phyloP scores from a whole-genome alignment of 2,329 filamentous ascomycete genomes.

The Bipolaris bicolor region DNA sequence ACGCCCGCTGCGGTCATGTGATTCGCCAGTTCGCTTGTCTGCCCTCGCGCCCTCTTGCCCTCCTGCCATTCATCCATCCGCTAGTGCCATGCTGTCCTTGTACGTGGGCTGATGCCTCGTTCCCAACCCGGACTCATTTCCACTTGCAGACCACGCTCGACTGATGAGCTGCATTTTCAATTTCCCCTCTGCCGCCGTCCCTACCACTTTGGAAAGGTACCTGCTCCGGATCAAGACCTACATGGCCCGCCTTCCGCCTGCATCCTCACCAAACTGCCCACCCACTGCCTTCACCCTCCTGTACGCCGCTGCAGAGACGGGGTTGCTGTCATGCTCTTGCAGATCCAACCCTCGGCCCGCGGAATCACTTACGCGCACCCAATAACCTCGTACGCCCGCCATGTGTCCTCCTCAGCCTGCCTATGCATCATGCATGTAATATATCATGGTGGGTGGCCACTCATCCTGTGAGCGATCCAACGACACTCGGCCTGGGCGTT shows the following conservation, averaged over 20 bases:
- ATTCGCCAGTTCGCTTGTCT: slow-evolving; percentile 20
- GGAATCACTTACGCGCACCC: slow-evolving; percentile 42
- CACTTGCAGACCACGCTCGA: slow-evolving; percentile 27
- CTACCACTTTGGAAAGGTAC: slow-evolving; percentile 35
- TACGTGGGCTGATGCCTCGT: slow-evolving; percentile 24
- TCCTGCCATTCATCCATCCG: slow-evolving; percentile 15
- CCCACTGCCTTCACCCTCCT: slow-evolving; percentile 28
- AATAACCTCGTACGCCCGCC: slow-evolving; percentile 22
- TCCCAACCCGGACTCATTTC: slow-evolving; percentile 34
- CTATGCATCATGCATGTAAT: slow-evolving; percentile 37
- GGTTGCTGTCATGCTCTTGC: slow-evolving; percentile 45
- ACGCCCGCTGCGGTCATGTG: slow-evolving; percentile 21
- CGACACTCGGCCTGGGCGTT: slow-evolving; percentile 20
- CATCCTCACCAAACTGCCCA: slow-evolving; percentile 22
- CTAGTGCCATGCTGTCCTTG: slow-evolving; percentile 23
- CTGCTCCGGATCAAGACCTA: slow-evolving; percentile 46
- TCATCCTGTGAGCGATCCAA: slow-evolving; percentile 41
- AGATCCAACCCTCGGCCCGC: slow-evolving; percentile 46
- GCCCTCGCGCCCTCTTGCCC: slow-evolving; percentile 19
- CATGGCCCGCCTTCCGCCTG: slow-evolving; percentile 41
- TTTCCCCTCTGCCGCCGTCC: slow-evolving; percentile 35
- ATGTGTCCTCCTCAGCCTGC: slow-evolving; percentile 29
- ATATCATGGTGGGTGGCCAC: slow-evolving; percentile 31
- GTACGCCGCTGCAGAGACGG: slow-evolving; percentile 36
- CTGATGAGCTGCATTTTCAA: slow-evolving; percentile 39